A percentile compares a stretch with the other conserved stretches of the same genome.
Conservation (phyloP, 2,329 filamentous ascomycete species). For the Thyridium curvatum region DNA sequence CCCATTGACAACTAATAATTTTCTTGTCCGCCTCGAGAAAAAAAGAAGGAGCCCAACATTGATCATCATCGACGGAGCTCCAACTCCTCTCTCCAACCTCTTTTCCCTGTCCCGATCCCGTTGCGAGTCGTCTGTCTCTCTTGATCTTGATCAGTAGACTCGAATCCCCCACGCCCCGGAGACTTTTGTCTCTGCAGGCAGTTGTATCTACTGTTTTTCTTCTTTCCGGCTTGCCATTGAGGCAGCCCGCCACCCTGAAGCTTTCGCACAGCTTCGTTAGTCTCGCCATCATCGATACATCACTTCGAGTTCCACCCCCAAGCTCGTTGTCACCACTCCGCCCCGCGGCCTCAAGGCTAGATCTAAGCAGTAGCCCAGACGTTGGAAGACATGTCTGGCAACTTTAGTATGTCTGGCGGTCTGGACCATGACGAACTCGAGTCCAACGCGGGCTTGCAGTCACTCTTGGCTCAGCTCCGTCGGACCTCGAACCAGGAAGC, state of each 20-base stretch:
- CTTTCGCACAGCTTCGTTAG: neutral
- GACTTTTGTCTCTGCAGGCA: too few species aligned
- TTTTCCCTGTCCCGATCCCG: neutral
- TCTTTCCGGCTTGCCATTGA: neutral
- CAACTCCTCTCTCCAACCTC: too few species aligned
- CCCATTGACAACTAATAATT: too few species aligned
- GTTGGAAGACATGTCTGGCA: constrained; percentile 11
- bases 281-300: too few species aligned
- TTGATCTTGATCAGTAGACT: neutral
- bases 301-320: too few species aligned
- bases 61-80: too few species aligned
- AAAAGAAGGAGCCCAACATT: too few species aligned
- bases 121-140: neutral
- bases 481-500: constrained; percentile 21
- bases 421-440: constrained; percentile 13
- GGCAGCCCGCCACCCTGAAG: too few species aligned
- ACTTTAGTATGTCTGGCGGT: constrained; percentile 3
- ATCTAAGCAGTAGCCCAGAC: neutral
- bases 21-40: too few species aligned
- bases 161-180: too few species aligned
- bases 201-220: too few species aligned
- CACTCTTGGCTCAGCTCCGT: constrained; percentile 34
- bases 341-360: neutral
- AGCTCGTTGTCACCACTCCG: too few species aligned
- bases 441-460: constrained; percentile 26